These are phyloP conservation scores for Sarcocystis neurona DNA, from an alignment of 169 alveolate genomes.

Conservation along the genomic window DNA sequence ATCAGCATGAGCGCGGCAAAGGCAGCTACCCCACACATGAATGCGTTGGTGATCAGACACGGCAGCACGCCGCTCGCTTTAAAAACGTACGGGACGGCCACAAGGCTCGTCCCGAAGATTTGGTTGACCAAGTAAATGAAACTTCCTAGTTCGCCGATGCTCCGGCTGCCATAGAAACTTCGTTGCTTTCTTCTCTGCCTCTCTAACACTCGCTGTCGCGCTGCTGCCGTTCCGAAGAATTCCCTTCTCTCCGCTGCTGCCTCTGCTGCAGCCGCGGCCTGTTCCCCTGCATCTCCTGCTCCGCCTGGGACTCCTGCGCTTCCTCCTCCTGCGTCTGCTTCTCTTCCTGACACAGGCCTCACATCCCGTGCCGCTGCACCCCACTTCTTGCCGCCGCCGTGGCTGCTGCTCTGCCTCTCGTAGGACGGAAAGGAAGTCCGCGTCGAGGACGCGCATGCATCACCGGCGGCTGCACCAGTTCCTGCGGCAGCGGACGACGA, in stretches of 20 bases:
- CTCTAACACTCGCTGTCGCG: slow-evolving; percentile 32
- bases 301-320: not conserved
- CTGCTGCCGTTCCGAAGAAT: slow-evolving; percentile 26
- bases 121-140: slow-evolving; percentile 55
- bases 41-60: slow-evolving; percentile 33
- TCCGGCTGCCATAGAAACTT: slow-evolving; percentile 35
- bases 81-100: slow-evolving; percentile 51
- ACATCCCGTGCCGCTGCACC: too few species aligned
- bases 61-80: slow-evolving; percentile 42
- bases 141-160: slow-evolving; percentile 38
- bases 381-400: too few species aligned
- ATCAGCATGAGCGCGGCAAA: slow-evolving; percentile 51
- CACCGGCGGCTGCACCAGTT: too few species aligned
- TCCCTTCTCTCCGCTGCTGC: not conserved
- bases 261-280: not conserved
- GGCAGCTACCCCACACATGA: slow-evolving; percentile 34
- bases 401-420: too few species aligned
- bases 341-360: too few species aligned
- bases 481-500: too few species aligned
- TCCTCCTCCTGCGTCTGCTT: too few species aligned
- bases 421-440: too few species aligned
- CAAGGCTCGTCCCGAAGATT: slow-evolving; percentile 55
- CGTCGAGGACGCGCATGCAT: too few species aligned
- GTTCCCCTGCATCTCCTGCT: not conserved
- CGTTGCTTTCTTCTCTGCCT: not conserved